A percentile compares a stretch with the other conserved stretches of the same genome.
Conservation (phyloP, 2,329 filamentous ascomycete genomes). For the Arthrobotrys pseudoclavata region DNA sequence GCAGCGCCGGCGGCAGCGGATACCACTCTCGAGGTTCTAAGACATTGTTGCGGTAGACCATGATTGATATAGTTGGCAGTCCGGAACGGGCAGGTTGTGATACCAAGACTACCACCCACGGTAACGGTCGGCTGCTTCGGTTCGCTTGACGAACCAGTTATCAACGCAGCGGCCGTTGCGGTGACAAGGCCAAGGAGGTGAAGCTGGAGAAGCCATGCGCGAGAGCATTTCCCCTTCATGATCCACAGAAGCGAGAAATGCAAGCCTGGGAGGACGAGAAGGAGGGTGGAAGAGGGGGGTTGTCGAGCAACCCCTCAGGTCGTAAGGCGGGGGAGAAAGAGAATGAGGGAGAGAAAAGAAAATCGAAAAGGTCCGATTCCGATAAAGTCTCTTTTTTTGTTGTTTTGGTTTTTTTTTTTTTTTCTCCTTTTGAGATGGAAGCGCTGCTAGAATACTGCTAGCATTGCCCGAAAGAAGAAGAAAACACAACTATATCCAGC, state of each 20-base stretch:
- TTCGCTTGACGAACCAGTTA: slow-evolving; percentile 49
- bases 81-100: slow-evolving; percentile 70
- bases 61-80: slow-evolving; percentile 88
- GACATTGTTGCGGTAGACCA: slow-evolving; percentile 80
- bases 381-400: not conserved
- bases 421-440: slow-evolving; percentile 1
- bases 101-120: slow-evolving; percentile 27
- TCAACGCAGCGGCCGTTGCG: slow-evolving; percentile 31
- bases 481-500: not conserved
- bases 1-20: slow-evolving; percentile 27
- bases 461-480: slow-evolving; percentile 13
- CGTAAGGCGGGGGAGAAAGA: slow-evolving; percentile 3
- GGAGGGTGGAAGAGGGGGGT: not conserved
- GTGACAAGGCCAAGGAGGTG: slow-evolving; percentile 30
- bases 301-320: slow-evolving; percentile 16
- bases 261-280: not conserved
- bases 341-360: not conserved
- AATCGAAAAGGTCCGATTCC: not conserved
- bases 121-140: slow-evolving; percentile 50
- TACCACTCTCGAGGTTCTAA: slow-evolving; percentile 69
- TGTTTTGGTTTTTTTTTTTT: slow-evolving; percentile 11
- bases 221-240: slow-evolving; percentile 58
- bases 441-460: not conserved
- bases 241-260: slow-evolving; percentile 29
- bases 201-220: slow-evolving; percentile 53